These are phyloP conservation scores for Spizellomyces punctatus DNA, from an alignment of 192 early-diverging fungal genomes.

Conservation along the genomic window DNA sequence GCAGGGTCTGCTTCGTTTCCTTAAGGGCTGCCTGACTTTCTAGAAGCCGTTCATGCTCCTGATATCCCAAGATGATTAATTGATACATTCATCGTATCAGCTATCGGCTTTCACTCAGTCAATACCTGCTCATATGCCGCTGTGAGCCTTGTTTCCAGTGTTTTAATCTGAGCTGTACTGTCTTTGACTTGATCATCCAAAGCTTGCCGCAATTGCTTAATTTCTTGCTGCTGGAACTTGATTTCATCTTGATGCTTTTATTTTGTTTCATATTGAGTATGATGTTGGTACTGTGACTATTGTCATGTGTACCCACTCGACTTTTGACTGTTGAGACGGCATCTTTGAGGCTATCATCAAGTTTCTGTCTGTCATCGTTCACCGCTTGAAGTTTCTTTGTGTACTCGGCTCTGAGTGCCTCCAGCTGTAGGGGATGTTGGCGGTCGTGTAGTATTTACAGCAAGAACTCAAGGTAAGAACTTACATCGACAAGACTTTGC, in stretches of 20 bases:
- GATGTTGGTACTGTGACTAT: constrained; percentile 15
- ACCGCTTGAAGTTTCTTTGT: constrained; percentile 19
- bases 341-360: constrained; percentile 25
- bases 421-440: not conserved
- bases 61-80: not conserved
- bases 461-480: too few species aligned
- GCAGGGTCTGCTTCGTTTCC: too few species aligned
- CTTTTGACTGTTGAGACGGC: not conserved
- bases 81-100: not conserved
- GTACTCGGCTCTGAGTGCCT: constrained; percentile 23
- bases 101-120: too few species aligned
- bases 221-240: constrained; percentile 30
- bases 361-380: not conserved
- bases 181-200: constrained; percentile 53
- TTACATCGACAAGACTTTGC: too few species aligned
- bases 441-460: too few species aligned
- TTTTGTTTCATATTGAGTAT: constrained; percentile 33
- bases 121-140: not conserved
- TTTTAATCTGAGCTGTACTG: constrained; percentile 53
- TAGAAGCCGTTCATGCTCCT: not conserved
- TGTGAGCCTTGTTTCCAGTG: constrained; percentile 36
- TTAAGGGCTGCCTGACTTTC: too few species aligned
- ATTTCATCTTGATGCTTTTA: constrained; percentile 41
- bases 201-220: constrained; percentile 25
- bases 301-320: not conserved